Evolutionary conservation across 805 yeast species (phyloP).

Genomic region (Tetrapisispora arboricola): DNA sequence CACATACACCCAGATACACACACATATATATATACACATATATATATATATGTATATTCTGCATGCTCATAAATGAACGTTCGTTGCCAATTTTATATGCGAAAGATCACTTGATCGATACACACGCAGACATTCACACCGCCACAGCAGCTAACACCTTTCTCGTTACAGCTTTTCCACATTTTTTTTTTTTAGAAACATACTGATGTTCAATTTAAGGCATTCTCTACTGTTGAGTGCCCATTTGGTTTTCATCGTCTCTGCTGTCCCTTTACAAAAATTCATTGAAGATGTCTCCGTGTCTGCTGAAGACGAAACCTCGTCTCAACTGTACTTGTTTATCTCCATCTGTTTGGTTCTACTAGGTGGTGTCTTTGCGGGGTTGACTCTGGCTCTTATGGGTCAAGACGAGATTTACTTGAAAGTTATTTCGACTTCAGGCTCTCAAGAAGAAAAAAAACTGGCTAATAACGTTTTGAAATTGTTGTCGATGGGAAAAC

Average conservation of each 20-base stretch:
- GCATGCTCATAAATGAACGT: no score
- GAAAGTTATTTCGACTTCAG: conserved; percentile 82
- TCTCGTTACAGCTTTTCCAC: no score
- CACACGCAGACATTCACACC: no score
- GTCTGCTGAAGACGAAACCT: neutral
- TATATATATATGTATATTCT: no score
- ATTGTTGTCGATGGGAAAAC: conserved; percentile 76
- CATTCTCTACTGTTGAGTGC: no score
- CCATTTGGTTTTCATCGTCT: neutral
- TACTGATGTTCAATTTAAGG: no score
- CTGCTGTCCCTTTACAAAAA: neutral
- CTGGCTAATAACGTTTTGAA: conserved; percentile 63
- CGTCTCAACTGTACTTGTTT: conserved; percentile 6
- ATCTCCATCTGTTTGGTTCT: conserved; percentile 55
- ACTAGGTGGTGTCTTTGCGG: conserved; percentile 86
- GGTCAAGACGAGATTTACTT: conserved; percentile 95
- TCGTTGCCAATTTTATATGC: no score
- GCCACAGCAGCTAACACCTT: no score
- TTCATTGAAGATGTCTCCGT: neutral
- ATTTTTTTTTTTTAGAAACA: no score
- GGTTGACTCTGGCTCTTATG: conserved; percentile 90
- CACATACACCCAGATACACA: no score
- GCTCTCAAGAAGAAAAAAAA: conserved; percentile 57
- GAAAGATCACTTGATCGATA: no score
- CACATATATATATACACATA: no score